phyloP scores from a whole-genome alignment of 2,329 filamentous ascomycete species.

The Aaosphaeria pasadenensis region DNA sequence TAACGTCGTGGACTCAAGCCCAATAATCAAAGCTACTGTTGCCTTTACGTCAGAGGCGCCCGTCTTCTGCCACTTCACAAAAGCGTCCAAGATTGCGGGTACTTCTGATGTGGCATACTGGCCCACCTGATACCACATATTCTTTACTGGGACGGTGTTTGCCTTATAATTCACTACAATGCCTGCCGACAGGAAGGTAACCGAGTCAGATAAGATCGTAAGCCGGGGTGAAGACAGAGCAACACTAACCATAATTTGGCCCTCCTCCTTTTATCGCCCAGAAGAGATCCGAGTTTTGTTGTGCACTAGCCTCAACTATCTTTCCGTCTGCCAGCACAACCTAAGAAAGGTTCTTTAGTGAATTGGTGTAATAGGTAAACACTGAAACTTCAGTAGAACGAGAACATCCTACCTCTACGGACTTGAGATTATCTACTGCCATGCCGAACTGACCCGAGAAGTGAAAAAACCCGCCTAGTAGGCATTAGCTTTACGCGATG shows the following conservation, averaged over 20 bases:
- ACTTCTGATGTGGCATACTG: constrained; percentile 15
- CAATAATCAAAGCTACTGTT: constrained; percentile 12
- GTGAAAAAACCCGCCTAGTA: constrained; percentile 1
- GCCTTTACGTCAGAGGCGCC: constrained; percentile 10
- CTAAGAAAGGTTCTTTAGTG: background rate
- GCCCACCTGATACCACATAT: constrained; percentile 18
- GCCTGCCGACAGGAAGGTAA: constrained; percentile 3
- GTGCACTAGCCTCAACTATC: constrained; percentile 30
- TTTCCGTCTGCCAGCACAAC: constrained; percentile 34
- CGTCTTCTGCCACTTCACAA: constrained; percentile 23
- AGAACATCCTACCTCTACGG: background rate
- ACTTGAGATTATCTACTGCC: background rate
- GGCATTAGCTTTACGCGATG: constrained; percentile 1
- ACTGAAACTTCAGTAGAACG: background rate
- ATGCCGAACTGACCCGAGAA: background rate
- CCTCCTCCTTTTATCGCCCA: constrained; percentile 38
- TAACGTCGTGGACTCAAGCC: constrained; percentile 10
- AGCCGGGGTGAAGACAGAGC: background rate
- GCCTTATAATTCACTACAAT: constrained; percentile 21
- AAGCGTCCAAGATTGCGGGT: constrained; percentile 17
- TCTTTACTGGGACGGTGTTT: constrained; percentile 19
- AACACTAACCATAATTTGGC: constrained; percentile 32
- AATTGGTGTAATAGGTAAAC: background rate
- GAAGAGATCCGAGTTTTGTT: constrained; percentile 30
- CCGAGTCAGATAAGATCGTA: background rate